Conservation (phyloP, 805 yeast species). For the Saturnispora zaruensis region DNA sequence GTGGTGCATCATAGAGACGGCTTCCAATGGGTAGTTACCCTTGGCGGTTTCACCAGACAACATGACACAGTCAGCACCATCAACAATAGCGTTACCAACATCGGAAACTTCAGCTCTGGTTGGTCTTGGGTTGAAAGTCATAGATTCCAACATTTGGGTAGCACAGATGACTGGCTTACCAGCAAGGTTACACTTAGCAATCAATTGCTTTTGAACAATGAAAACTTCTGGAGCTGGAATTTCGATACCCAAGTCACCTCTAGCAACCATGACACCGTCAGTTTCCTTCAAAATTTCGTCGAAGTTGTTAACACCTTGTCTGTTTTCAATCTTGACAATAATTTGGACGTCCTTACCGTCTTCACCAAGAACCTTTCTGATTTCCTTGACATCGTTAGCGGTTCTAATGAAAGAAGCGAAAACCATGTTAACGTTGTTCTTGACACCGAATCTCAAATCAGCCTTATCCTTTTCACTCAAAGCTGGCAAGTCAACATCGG, state of each 20-base stretch:
- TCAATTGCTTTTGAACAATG: constrained; percentile 96
- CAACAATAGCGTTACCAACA: constrained; percentile 98
- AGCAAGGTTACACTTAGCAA: constrained; percentile 98
- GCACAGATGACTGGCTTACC: constrained; percentile 99
- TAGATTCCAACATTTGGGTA: constrained; percentile 98
- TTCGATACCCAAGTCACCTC: constrained; percentile 99
- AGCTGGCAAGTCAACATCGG: constrained; percentile 98
- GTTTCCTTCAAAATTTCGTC: constrained; percentile 91
- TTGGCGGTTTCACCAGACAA: constrained; percentile 99
- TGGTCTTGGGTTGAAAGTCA: constrained; percentile 99
- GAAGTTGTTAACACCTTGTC: constrained; percentile 99
- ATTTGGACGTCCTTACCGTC: constrained; percentile 95
- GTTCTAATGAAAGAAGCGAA: constrained; percentile 98
- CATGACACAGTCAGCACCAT: constrained; percentile 99
- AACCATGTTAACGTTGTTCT: constrained; percentile 95
- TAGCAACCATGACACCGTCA: constrained; percentile 99
- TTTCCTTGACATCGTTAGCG: constrained; percentile 80
- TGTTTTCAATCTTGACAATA: constrained; percentile 96
- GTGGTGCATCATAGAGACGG: constrained; percentile 98
- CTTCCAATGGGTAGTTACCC: constrained; percentile 97
- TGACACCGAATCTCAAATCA: constrained; percentile 91
- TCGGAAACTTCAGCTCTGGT: constrained; percentile 99
- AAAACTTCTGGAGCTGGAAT: constrained; percentile 98
- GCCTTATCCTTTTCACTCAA: constrained; percentile 91
- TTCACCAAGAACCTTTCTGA: constrained; percentile 92